Evolutionary conservation across 2,329 filamentous ascomycete genomes (phyloP).

Genomic region (Colletotrichum musae): DNA sequence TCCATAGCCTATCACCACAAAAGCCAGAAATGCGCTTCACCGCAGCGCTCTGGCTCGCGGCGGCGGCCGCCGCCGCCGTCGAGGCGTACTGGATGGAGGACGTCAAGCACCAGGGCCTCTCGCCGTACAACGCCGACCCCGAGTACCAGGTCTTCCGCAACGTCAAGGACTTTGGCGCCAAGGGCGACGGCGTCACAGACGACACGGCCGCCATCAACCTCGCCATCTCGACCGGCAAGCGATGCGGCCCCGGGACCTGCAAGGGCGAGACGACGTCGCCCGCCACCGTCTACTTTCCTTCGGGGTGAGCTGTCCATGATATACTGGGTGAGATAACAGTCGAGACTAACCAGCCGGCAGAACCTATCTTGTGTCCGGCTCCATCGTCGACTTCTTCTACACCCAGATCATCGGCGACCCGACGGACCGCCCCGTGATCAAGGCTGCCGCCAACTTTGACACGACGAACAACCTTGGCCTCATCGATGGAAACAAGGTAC

Average conservation of each 20-base stretch:
- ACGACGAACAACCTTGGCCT: conserved; percentile 56
- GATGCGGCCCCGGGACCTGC: conserved; percentile 55
- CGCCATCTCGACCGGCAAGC: conserved; percentile 55
- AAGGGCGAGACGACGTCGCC: conserved; percentile 56
- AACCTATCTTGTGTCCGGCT: conserved; percentile 79
- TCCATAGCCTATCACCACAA: too few relatives aligned
- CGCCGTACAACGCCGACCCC: conserved; percentile 60
- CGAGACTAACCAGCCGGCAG: conserved; percentile 39
- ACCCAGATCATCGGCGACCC: conserved; percentile 84
- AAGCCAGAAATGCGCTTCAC: conserved; percentile 31
- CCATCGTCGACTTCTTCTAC: conserved; percentile 83
- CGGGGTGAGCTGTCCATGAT: conserved; percentile 46
- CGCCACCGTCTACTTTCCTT: conserved; percentile 55
- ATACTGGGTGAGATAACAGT: background rate
- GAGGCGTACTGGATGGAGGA: conserved; percentile 59
- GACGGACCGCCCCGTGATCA: conserved; percentile 68
- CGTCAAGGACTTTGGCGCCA: conserved; percentile 61
- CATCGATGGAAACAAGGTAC: conserved; percentile 58
- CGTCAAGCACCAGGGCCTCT: conserved; percentile 61
- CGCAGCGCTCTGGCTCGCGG: conserved; percentile 30
- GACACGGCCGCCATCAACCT: conserved; percentile 54
- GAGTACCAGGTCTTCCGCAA: conserved; percentile 63
- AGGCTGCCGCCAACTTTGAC: conserved; percentile 65
- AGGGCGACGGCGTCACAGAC: conserved; percentile 54
- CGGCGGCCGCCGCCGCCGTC: conserved; percentile 39